Conservation (phyloP, 2,329 filamentous ascomycete genomes). For the Microsporum canis region DNA sequence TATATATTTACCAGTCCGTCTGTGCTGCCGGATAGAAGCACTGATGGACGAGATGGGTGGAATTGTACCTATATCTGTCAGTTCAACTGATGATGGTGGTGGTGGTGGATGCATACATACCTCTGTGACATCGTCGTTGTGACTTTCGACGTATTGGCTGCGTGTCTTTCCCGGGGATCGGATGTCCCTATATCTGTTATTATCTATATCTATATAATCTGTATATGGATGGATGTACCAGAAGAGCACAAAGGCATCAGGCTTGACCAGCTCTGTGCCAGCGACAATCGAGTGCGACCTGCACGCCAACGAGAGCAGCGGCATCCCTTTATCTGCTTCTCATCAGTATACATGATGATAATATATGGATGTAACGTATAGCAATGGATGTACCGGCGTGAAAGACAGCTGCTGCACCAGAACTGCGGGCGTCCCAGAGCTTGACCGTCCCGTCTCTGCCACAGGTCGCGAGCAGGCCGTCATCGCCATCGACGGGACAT, state of each 20-base stretch:
- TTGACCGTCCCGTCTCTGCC: conserved; percentile 33
- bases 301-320: conserved; percentile 44
- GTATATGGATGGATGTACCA: conserved; percentile 27
- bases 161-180: conserved; percentile 27
- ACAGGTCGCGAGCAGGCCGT: conserved; percentile 13
- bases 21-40: conserved; percentile 50
- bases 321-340: conserved; percentile 36
- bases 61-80: conserved; percentile 34
- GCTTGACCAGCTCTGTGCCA: conserved; percentile 43
- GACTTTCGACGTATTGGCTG: conserved; percentile 36
- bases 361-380: background rate
- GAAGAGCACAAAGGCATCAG: conserved; percentile 32
- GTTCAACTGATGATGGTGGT: background rate
- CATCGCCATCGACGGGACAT: conserved; percentile 7
- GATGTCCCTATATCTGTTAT: conserved; percentile 28
- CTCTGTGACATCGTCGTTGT: conserved; percentile 51
- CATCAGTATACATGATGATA: background rate
- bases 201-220: background rate
- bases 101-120: conserved; percentile 21
- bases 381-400: conserved; percentile 22
- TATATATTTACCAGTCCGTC: conserved; percentile 54
- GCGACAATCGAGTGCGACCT: conserved; percentile 41
- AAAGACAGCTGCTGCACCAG: conserved; percentile 24
- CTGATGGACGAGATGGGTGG: conserved; percentile 41
- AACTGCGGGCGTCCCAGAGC: conserved; percentile 31